Evolutionary conservation across 2,329 filamentous ascomycete genomes (phyloP).

Genomic region (Phaeosphaeriaceae sp.): DNA sequence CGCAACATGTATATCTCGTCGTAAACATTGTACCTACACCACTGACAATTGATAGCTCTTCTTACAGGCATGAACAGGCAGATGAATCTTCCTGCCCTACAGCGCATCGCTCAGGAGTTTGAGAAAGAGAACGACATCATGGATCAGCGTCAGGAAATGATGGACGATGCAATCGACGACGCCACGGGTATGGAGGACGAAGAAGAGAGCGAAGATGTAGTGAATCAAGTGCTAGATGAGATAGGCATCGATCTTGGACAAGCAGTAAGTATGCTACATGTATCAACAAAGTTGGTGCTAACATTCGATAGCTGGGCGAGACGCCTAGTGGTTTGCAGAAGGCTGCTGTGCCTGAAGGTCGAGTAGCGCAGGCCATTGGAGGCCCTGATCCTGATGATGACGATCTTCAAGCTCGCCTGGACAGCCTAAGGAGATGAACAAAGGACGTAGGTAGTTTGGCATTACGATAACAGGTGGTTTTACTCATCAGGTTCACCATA

Average conservation of each 20-base stretch:
- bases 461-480: too few relatives aligned
- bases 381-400: constrained; percentile 82
- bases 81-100: constrained; percentile 95
- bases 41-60: constrained; percentile 60
- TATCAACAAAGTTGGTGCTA: constrained; percentile 11
- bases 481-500: too few relatives aligned
- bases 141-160: constrained; percentile 99
- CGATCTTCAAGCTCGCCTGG: constrained; percentile 89
- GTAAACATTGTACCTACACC: background rate
- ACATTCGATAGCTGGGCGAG: constrained; percentile 75
- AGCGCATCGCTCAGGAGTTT: constrained; percentile 98
- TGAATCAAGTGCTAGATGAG: constrained; percentile 95
- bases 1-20: constrained; percentile 65
- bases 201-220: constrained; percentile 94
- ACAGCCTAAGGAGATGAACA: constrained; percentile 73
- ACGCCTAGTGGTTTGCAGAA: constrained; percentile 85
- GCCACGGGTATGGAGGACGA: constrained; percentile 90
- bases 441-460: too few relatives aligned
- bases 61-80: constrained; percentile 96
- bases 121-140: constrained; percentile 99
- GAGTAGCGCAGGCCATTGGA: constrained; percentile 86
- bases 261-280: constrained; percentile 65
- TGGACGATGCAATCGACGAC: constrained; percentile 98
- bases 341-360: constrained; percentile 72
- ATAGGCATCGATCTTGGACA: constrained; percentile 94